Base-by-base conservation (phyloP, 1,139 yeast species). In the Pichia sp. region DNA sequence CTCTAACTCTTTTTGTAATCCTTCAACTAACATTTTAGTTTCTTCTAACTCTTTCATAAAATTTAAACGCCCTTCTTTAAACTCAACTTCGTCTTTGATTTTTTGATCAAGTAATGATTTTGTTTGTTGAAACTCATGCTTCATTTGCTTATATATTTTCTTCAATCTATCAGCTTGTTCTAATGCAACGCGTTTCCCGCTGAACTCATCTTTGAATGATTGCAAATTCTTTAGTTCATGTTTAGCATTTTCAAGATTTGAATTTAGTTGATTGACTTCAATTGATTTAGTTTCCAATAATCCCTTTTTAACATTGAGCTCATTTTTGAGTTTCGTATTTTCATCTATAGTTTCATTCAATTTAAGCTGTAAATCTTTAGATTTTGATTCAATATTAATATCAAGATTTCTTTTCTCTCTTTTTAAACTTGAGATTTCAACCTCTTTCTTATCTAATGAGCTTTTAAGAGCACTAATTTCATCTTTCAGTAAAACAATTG, bases 41-140 rank as follows among this genome's bases (percentile, higher is more conserved):
- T 54, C 55, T 15, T 53, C 46, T 4, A 67, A 39, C 33, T 65
- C 68, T 35, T 55, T 58, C 26, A 63, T 63, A 42, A 58, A 62
- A 40, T 59, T 58, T 44, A 61, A 67, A 39, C 60, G 65, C 3
- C 70, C 71, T 25, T 66, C 54, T 19, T 63, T 64, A 43, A 66
- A 66, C 15, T 62, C 59, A 24, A 68, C 58, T 47, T 68, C 71
- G 42, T 66, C 70, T 10, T 58, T 52, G 11, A 66, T 60, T 43
- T 66, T 64, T 28, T 61, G 57, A 35, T 67, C 64, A 17, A 67
- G 47, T 4, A 62, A 42, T 4, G 56, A 59, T 31, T 60, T 61
- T 4, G 66, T 61, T 45, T 68, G 64, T 43, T 55, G 50, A 40
- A 67, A 62, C 45, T 70, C 63, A 45, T 59, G 63, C 49, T 68